Evolutionary conservation across 1,284 basidiomycete genomes (phyloP), one percentile per base, ranked within the genome.

Genomic region (Trichosporon asahii): DNA sequence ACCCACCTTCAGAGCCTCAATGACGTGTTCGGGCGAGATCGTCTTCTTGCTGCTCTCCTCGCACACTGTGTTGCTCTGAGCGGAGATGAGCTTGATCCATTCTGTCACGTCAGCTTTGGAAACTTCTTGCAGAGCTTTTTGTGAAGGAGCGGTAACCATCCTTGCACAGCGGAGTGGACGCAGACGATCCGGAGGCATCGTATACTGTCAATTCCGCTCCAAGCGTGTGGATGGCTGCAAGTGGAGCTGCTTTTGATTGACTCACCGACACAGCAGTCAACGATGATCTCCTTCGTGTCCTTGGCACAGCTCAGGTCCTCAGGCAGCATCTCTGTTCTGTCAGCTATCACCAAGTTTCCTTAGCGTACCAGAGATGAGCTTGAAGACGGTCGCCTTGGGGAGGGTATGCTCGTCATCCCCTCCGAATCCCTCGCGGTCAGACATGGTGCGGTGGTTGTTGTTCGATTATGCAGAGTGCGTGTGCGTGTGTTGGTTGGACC

Each of bases 41-140:
- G 96, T 99, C 86, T 99, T 99, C 86, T 98, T 98, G n/a, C 92
- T 91, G 78, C 95, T 94, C 81, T 93, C 91, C 80, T 99, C 97
- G 83, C 97, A 99, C 70, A 98, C 94, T 76, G 98, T 94, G 84
- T 99, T 99, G 66, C 95, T 92, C 83, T 98, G 95, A 7, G 95
- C 95, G 15, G 97, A 97, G 79, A 99, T 91, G 80, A 99, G 85
- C 80, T 98, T 94, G 76, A 99, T 96, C 84, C 98, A 99, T 86
- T 99, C 96, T 98, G 64, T 23, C 23, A 27, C 12, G 68, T 73
- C 65, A 72, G 70, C 64, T 15, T 33, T 5, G 2, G 3, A 29
- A n/a, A n/a, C n/a, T n/a, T n/a, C n/a, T n/a, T n/a, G n/a, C n/a
- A n/a, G n/a, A n/a, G n/a, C n/a, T n/a, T n/a, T n/a, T n/a, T n/a